Conservation (phyloP, 306 rosid genomes). For the Vigna radiata region DNA sequence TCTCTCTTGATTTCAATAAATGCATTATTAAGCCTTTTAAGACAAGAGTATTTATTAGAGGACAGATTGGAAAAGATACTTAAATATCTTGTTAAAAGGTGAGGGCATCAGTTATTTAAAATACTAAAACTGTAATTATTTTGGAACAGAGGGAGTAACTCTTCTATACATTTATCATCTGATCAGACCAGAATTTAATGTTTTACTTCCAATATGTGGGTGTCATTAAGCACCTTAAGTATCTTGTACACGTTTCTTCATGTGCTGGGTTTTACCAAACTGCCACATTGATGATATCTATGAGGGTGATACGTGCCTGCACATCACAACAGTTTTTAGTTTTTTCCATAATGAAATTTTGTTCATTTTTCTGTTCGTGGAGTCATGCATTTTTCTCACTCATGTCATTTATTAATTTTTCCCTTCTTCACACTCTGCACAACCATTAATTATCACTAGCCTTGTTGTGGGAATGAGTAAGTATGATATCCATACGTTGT, state of each 20-base stretch:
- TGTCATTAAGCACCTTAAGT: neutral
- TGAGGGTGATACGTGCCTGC: neutral
- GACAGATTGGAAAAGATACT: no score
- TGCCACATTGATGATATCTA: neutral
- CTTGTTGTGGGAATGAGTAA: neutral
- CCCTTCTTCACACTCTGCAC: neutral
- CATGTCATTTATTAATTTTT: neutral
- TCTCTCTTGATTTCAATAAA: no score
- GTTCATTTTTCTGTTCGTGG: slow-evolving; percentile 22
- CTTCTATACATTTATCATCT: neutral
- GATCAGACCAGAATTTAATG: neutral
- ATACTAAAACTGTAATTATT: no score
- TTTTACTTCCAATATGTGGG: neutral
- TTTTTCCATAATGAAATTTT: slow-evolving; percentile 1
- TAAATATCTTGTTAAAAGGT: no score
- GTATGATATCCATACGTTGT: neutral
- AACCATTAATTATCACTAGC: neutral
- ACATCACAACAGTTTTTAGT: neutral
- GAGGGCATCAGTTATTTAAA: no score
- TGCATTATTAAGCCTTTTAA: no score
- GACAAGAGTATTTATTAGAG: no score
- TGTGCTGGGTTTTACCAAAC: neutral
- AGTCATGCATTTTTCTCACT: neutral
- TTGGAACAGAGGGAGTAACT: neutral
- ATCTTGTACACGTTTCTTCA: neutral